Evolutionary conservation across 805 yeast genomes (phyloP), one percentile per base, ranked within the genome.

Genomic region (Sugiyamaella boreocaroliniensis): DNA sequence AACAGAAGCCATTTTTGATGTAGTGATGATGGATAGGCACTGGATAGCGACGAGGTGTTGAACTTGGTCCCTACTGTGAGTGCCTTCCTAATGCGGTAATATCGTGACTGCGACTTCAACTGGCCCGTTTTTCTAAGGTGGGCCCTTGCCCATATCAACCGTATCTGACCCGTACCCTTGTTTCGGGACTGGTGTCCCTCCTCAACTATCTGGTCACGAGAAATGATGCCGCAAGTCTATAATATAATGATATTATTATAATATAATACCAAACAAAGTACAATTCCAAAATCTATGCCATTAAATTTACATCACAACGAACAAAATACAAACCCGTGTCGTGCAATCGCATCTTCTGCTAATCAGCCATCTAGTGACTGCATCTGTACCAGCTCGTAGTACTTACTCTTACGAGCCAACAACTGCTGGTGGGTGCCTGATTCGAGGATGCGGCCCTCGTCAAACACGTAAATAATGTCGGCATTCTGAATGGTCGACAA

Each of bases 401-500:
- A 71, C 44, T 67, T 66, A 46, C 72, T 71, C 47, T 63, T 55
- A 32, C 59, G 54, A 10, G 63, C 65, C 56, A 77, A 65, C 19
- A 81, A 74, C 43, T 76, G 76, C 4, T 69, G 63, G 63, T 76
- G 85, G 5, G 73, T 70, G 12, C 87, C 85, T 9, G 70, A 60
- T 63, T 87, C 95, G 2, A 72, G 68, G 47, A 86, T 79, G 47
- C 68, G 67, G 16, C 95, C 95, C 50, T 73, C 69, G 48, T 77
- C 76, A 54, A 87, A 69, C 54, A 85, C 79, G 50, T 77, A 77
- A 37, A 87, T 83, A 49, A 73, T 72, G 49, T 80, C 77, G 0
- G 95, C 82, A 55, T 77, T 75, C 54, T 75, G 73, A 55, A 85
- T 85, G 0, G 90, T 83, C 55, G 80, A 79, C 70, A 88, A 73